phyloP scores from a whole-genome alignment of 148 eudicot species.

The Rhododendron ovatum region DNA sequence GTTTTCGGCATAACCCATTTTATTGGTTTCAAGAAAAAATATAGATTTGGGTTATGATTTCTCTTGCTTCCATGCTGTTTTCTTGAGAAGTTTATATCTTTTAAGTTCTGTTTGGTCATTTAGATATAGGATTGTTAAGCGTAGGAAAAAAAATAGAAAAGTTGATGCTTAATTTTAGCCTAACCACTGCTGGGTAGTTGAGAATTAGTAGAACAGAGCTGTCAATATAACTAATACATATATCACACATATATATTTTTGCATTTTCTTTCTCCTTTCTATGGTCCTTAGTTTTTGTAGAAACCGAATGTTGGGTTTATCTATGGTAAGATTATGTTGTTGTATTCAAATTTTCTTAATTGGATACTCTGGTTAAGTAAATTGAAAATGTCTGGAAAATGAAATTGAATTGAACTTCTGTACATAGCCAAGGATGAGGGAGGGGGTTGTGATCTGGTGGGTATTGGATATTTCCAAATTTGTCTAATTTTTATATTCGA shows the following conservation, averaged over 20 bases:
- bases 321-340: not conserved
- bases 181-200: not conserved
- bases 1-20: not conserved
- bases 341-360: not conserved
- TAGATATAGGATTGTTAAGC: not conserved
- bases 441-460: not conserved
- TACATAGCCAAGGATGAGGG: not conserved
- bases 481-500: not conserved
- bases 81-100: not conserved
- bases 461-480: not conserved
- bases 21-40: not conserved
- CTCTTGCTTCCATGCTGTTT: not conserved
- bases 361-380: not conserved
- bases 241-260: not conserved
- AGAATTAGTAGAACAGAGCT: not conserved
- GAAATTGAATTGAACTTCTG: conserved; percentile 11
- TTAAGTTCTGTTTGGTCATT: not conserved
- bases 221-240: not conserved
- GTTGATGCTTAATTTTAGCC: not conserved
- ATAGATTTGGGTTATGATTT: not conserved
- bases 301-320: not conserved
- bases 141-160: not conserved
- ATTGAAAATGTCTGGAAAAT: not conserved
- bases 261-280: not conserved
- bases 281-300: not conserved